Conservation (phyloP, 2,329 filamentous ascomycete species). For the Venturia nashicola region DNA sequence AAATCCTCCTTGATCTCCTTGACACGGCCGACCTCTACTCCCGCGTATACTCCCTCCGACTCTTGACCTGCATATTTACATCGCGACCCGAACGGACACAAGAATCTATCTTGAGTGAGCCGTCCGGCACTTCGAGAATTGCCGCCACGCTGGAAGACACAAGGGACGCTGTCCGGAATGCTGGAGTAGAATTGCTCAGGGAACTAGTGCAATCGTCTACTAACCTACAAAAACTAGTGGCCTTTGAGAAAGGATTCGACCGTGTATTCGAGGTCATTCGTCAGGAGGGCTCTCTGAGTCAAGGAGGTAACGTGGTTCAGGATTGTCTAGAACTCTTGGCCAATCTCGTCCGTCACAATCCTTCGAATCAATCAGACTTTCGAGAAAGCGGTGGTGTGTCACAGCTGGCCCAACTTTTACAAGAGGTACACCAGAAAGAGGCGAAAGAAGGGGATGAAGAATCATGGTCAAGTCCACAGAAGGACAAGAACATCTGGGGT, state of each 20-base stretch:
- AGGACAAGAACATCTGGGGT: constrained; percentile 85
- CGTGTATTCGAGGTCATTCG: constrained; percentile 72
- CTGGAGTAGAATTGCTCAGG: constrained; percentile 65
- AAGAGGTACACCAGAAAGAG: constrained; percentile 43
- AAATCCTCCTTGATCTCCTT: constrained; percentile 75
- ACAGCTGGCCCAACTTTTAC: constrained; percentile 57
- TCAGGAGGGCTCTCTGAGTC: constrained; percentile 65
- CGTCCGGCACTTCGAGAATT: constrained; percentile 74
- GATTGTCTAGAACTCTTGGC: constrained; percentile 86
- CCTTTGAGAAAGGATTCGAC: constrained; percentile 89
- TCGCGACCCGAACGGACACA: constrained; percentile 85
- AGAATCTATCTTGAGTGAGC: constrained; percentile 84
- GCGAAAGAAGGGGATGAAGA: constrained; percentile 44
- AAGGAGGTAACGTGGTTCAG: constrained; percentile 79
- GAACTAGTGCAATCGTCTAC: constrained; percentile 75
- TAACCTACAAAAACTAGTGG: constrained; percentile 89
- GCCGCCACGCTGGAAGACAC: constrained; percentile 75
- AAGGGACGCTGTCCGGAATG: constrained; percentile 76
- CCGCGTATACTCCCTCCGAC: constrained; percentile 78
- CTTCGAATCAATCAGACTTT: constrained; percentile 88
- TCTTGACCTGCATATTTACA: constrained; percentile 73
- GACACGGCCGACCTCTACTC: constrained; percentile 83
- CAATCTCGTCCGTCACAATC: constrained; percentile 76
- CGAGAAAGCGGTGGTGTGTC: constrained; percentile 76
- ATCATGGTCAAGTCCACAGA: constrained; percentile 63